These are phyloP conservation scores for Epichloe gansuensis DNA, from an alignment of 2,329 filamentous ascomycete genomes.

Conservation along the genomic window DNA sequence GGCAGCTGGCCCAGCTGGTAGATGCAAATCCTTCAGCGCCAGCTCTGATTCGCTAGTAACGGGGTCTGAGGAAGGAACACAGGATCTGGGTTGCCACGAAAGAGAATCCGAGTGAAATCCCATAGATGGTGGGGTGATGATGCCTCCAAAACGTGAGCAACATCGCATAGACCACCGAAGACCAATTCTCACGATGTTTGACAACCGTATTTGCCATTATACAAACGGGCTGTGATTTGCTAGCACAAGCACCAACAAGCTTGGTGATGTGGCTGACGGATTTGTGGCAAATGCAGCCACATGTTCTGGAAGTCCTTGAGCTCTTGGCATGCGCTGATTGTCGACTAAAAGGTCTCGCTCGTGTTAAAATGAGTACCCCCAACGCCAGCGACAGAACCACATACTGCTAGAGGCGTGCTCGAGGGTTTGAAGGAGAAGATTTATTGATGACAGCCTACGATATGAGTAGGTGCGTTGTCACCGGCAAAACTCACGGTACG, in stretches of 20 bases:
- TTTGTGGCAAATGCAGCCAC: constrained; percentile 4
- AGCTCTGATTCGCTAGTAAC: background rate
- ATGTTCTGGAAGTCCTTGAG: background rate
- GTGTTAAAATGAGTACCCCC: too few species aligned
- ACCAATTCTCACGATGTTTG: background rate
- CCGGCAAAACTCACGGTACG: too few species aligned
- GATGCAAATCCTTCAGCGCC: background rate
- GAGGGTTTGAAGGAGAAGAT: too few species aligned
- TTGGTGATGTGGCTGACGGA: constrained; percentile 1
- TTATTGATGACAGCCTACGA: too few species aligned
- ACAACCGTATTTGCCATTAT: background rate
- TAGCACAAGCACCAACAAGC: background rate
- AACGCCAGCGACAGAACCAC: too few species aligned
- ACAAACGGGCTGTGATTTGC: background rate
- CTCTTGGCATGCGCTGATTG: too few species aligned
- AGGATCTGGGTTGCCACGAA: background rate
- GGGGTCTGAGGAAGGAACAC: background rate
- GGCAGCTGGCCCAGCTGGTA: constrained; percentile 5
- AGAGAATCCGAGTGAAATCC: background rate
- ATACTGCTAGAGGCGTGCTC: too few species aligned
- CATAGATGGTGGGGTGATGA: background rate
- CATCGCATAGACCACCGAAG: background rate
- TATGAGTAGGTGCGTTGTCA: too few species aligned
- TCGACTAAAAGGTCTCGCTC: too few species aligned
- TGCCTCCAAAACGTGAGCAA: background rate